Evolutionary conservation across 2,329 filamentous ascomycete genomes (phyloP).

Genomic region (Claviceps monticola): DNA sequence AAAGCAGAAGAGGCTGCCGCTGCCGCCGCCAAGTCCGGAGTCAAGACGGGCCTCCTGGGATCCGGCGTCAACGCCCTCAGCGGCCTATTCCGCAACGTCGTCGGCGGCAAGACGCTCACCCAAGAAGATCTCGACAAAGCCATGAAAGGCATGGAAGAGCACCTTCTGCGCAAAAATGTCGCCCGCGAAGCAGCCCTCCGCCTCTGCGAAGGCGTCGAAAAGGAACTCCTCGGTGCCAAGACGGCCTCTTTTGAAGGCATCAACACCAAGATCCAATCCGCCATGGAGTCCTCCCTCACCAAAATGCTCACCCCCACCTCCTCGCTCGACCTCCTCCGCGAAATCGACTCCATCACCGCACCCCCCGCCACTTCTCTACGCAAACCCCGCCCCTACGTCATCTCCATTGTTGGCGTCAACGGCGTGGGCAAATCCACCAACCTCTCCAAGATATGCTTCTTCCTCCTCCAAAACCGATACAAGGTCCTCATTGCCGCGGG

Average conservation of each 20-base stretch:
- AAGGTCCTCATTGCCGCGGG: constrained; percentile 86
- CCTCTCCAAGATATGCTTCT: constrained; percentile 94
- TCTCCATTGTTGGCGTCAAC: constrained; percentile 96
- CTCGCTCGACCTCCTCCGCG: constrained; percentile 84
- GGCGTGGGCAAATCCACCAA: constrained; percentile 98
- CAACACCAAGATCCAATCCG: constrained; percentile 66
- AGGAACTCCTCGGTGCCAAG: constrained; percentile 78
- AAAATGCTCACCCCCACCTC: constrained; percentile 95
- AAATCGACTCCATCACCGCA: constrained; percentile 68
- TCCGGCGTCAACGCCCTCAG: constrained; percentile 71
- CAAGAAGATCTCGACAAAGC: constrained; percentile 83
- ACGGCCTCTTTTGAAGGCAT: constrained; percentile 86
- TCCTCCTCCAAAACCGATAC: constrained; percentile 93
- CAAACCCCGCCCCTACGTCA: constrained; percentile 73
- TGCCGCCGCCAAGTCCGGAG: constrained; percentile 30
- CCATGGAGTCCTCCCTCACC: constrained; percentile 82
- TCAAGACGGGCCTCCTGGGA: constrained; percentile 54
- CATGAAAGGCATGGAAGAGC: constrained; percentile 91
- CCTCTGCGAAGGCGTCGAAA: constrained; percentile 80
- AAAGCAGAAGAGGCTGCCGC: constrained; percentile 45
- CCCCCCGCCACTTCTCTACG: constrained; percentile 50
- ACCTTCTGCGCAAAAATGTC: constrained; percentile 89
- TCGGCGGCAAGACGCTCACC: constrained; percentile 85
- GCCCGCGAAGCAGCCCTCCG: constrained; percentile 86
- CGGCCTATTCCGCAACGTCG: constrained; percentile 83